Base-by-base conservation (phyloP, 768 basidiomycete genomes). In the Hypholoma sublateritium region DNA sequence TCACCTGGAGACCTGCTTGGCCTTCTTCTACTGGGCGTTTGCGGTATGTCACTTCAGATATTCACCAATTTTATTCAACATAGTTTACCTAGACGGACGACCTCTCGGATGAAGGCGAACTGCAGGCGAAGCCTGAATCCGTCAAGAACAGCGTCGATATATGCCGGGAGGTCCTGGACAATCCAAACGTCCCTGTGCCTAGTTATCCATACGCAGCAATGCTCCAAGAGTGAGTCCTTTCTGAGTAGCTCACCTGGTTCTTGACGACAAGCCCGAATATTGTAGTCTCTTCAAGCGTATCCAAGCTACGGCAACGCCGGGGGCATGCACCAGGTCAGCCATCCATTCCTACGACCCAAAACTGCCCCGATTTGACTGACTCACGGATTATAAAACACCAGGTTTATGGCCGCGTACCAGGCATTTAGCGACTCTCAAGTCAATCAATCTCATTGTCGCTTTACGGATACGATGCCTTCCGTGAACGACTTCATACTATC, bases 21-120 rank as follows among this genome's bases (percentile, higher is more conserved):
- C 65, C 1, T 69, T 69, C 48, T 61, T 67, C 28, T 58, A 59
- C 28, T 69, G 68, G 68, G 65, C 63, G 19, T 67, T 69, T 56
- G 51, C 66, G 22, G 68, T 69, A 54, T 28, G 55, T n/a, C 2
- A 14, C 28, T 4, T 44, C 28, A 16, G 22, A 9, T 25, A 9
- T 55, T 13, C 4, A 14, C 32, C 19, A 16, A 16, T 3, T 24
- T 21, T 22, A 12, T 24, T 48, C 13, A 35, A n/a, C 21, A 50
- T 13, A n/a, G 19, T 6, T 19, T 28, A 7, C 34, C 11, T 16
- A 68, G 67, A 67, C 57, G n/a, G 67, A 70, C 50, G 68, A 69
- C 50, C 57, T 64, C 8, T 62, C 64, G 2, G 68, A 69, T 51
- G 61, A 65, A 39, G 66, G 65, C 1, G 57, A 65, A 0, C 43